Evolutionary conservation across 2,329 filamentous ascomycete species (phyloP), one percentile per base, ranked within the genome.

Genomic region (Hysterium pulicare): DNA sequence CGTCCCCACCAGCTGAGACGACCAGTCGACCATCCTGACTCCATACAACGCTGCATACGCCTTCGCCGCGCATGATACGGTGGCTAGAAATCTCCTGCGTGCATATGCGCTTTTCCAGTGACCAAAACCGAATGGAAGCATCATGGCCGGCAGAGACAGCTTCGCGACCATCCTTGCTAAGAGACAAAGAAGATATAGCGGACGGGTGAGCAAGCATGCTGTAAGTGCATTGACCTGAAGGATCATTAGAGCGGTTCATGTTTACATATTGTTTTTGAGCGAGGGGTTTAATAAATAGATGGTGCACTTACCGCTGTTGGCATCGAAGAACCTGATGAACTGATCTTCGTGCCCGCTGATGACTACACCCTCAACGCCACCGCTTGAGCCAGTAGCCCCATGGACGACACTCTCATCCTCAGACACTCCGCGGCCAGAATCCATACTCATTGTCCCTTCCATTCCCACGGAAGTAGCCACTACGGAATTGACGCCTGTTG

Each of bases 281-380:
- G n/a, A n/a, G n/a, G n/a, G n/a, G n/a, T 3, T 37, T 28, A 37
- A n/a, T 20, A 11, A 20, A 20, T 13, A 11, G 11, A 37, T 32
- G 11, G 10, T 30, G 28, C 6, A 81, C 87, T 70, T 85, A 97
- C 93, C 93, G 71, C 89, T 95, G 64, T 98, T 97, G 49, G 93
- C 93, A 74, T 98, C 93, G 66, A 95, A 98, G 76, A 98, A 95
- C 53, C 91, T 80, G 55, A 98, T 90, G 60, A 90, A 96, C 55
- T 87, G 84, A 71, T 98, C 93, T 72, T 98, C 93, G 63, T 98
- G 91, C 51, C 93, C 93, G 48, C 87, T 94, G 51, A 98, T 96
- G 45, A 98, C 87, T 17, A 94, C 87, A 10, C 93, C 93, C 67
- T 96, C 90, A 1, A 95, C 83, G 24, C 73, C 72, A 43, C 85